A percentile compares a stretch with the other conserved stretches of the same genome.
phyloP scores from a whole-genome alignment of 1,139 yeast genomes.

The Candida sanyaensis region DNA sequence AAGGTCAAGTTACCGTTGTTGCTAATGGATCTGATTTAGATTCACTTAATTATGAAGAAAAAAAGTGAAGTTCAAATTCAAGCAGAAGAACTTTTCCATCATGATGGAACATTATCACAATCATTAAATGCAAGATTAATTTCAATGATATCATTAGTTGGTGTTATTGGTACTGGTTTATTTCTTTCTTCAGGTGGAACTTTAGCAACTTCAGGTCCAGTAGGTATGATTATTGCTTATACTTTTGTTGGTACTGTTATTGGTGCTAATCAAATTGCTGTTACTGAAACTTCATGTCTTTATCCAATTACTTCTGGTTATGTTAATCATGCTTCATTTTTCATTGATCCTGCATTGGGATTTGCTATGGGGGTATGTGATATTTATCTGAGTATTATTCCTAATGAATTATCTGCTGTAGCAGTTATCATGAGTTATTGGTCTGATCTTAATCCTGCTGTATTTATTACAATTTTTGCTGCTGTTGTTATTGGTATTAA shows the following conservation, averaged over 20 bases:
- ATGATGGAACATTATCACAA: constrained; percentile 1
- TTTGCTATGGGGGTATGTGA: constrained; percentile 24
- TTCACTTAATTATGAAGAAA: neutral
- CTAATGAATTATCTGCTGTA: constrained; percentile 25
- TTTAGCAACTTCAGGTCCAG: constrained; percentile 18
- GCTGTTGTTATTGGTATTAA: constrained; percentile 24
- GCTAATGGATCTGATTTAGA: neutral
- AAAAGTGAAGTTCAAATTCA: neutral
- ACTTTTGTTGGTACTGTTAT: constrained; percentile 21
- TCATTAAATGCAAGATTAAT: constrained; percentile 28
- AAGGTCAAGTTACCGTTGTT: neutral
- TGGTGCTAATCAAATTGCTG: constrained; percentile 22
- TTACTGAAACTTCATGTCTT: constrained; percentile 28
- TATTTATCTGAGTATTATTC: constrained; percentile 22
- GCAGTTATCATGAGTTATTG: constrained; percentile 27
- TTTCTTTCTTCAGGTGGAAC: constrained; percentile 18
- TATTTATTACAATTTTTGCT: constrained; percentile 27
- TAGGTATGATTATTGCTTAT: constrained; percentile 21
- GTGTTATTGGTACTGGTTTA: constrained; percentile 27
- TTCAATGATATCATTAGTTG: constrained; percentile 32
- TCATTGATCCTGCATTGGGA: constrained; percentile 26
- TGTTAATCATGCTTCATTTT: constrained; percentile 27
- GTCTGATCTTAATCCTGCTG: constrained; percentile 23
- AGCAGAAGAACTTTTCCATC: neutral
- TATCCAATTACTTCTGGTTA: constrained; percentile 30